These are phyloP conservation scores for Aspergillus chevalieri DNA, from an alignment of 2,329 filamentous ascomycete genomes.

Conservation along the genomic window DNA sequence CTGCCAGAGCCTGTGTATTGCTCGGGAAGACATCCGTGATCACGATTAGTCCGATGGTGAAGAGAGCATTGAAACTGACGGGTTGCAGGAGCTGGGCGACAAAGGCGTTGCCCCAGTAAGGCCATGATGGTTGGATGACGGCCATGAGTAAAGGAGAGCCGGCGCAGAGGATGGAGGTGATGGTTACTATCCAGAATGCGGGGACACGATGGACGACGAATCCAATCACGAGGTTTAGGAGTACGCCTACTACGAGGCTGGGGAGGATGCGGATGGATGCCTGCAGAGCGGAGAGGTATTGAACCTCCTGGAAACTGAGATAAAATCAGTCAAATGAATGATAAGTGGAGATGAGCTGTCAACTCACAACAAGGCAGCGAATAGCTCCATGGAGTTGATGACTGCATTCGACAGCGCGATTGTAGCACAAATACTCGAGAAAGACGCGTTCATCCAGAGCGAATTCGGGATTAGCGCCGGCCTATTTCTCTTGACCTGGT, in stretches of 20 bases:
- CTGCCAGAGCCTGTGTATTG: slow-evolving; percentile 53
- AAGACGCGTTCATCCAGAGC: slow-evolving; percentile 54
- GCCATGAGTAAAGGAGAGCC: slow-evolving; percentile 52
- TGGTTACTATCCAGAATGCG: slow-evolving; percentile 36
- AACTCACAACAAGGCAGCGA: slow-evolving; percentile 46
- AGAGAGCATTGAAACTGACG: slow-evolving; percentile 16
- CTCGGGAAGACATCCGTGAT: slow-evolving; percentile 9
- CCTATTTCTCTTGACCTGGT: slow-evolving; percentile 39
- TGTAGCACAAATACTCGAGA: slow-evolving; percentile 50
- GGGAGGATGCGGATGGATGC: slow-evolving; percentile 45
- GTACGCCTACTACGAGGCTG: slow-evolving; percentile 38
- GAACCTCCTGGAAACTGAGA: slow-evolving; percentile 48
- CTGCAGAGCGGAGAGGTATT: slow-evolving; percentile 41
- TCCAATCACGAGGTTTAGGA: slow-evolving; percentile 42
- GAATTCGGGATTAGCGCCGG: slow-evolving; percentile 58
- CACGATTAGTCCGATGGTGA: slow-evolving; percentile 10
- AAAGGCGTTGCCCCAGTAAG: slow-evolving; percentile 49
- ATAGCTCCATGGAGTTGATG: slow-evolving; percentile 44
- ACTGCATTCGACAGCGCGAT: slow-evolving; percentile 44
- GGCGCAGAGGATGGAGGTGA: slow-evolving; percentile 39
- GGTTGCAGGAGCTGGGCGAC: slow-evolving; percentile 25
- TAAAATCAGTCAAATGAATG: slow-evolving; percentile 5
- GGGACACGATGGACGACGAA: slow-evolving; percentile 42
- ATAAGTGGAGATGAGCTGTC: not conserved
- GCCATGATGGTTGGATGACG: slow-evolving; percentile 42